A percentile compares a stretch with the other conserved stretches of the same genome.
phyloP scores from a whole-genome alignment of 148 eudicot species.

The Polygonum aviculare region DNA sequence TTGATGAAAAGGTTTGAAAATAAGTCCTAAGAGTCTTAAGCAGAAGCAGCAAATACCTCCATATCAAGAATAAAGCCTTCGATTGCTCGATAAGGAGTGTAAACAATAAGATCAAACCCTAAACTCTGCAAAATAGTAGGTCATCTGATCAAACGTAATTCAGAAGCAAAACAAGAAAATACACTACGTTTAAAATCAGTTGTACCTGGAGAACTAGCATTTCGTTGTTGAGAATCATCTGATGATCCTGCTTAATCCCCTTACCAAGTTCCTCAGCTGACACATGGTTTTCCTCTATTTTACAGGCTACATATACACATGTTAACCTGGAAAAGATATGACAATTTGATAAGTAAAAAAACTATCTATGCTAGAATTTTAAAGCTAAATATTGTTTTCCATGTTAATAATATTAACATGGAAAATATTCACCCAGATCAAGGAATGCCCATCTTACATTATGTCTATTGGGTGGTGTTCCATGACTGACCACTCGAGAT shows the following conservation, averaged over 20 bases:
- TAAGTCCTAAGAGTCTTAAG: not conserved
- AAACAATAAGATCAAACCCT: slow-evolving; percentile 94
- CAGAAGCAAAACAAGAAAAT: slow-evolving; percentile 9
- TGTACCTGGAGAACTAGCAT: slow-evolving; percentile 96
- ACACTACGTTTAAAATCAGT: not conserved
- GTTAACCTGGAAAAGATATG: slow-evolving; percentile 59
- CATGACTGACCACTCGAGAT: slow-evolving; percentile 96
- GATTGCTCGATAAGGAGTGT: slow-evolving; percentile 83
- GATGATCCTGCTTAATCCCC: slow-evolving; percentile 80
- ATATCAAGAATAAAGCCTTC: slow-evolving; percentile 77
- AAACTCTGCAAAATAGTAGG: slow-evolving; percentile 55
- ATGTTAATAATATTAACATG: too few relatives aligned
- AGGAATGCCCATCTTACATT: slow-evolving; percentile 47
- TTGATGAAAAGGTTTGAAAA: not conserved
- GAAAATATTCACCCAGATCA: not conserved
- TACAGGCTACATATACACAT: slow-evolving; percentile 93
- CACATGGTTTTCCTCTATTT: slow-evolving; percentile 97
- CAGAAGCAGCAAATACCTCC: slow-evolving; percentile 43
- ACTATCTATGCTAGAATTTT: not conserved
- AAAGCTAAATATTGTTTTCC: not conserved
- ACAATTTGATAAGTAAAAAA: not conserved
- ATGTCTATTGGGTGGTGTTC: slow-evolving; percentile 92
- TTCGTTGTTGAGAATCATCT: slow-evolving; percentile 80
- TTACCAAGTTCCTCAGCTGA: slow-evolving; percentile 99
- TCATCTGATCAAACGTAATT: slow-evolving; percentile 10